A percentile compares a stretch with the other conserved stretches of the same genome.
These are phyloP conservation scores for Amauroascus niger DNA, from an alignment of 2,329 filamentous ascomycete genomes.

Conservation along the genomic window DNA sequence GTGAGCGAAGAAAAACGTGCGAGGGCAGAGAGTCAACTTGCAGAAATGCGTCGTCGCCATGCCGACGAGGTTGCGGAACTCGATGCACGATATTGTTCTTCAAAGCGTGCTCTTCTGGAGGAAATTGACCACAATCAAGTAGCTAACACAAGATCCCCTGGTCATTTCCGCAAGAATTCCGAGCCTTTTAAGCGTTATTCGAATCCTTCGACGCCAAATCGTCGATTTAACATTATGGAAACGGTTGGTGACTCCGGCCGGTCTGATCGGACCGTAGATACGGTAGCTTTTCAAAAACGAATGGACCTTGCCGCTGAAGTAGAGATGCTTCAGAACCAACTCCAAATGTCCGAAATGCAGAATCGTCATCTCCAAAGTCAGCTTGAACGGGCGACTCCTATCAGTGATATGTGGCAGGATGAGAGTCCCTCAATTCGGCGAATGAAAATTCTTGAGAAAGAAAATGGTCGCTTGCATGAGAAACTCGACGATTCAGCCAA, in stretches of 20 bases:
- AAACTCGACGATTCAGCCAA: slow-evolving; percentile 89
- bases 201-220: slow-evolving; percentile 62
- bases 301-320: slow-evolving; percentile 87
- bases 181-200: slow-evolving; percentile 56
- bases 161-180: slow-evolving; percentile 54
- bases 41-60: slow-evolving; percentile 64
- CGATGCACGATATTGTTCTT: slow-evolving; percentile 50
- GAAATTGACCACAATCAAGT: slow-evolving; percentile 81
- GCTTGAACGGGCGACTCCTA: slow-evolving; percentile 58
- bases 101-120: slow-evolving; percentile 67
- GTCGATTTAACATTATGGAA: slow-evolving; percentile 56
- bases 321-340: slow-evolving; percentile 84
- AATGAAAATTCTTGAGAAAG: slow-evolving; percentile 83
- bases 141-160: slow-evolving; percentile 61
- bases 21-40: slow-evolving; percentile 73
- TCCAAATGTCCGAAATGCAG: slow-evolving; percentile 90
- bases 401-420: slow-evolving; percentile 54
- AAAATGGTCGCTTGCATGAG: slow-evolving; percentile 82
- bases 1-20: slow-evolving; percentile 70
- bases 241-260: slow-evolving; percentile 62
- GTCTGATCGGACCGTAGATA: slow-evolving; percentile 78
- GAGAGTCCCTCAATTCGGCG: slow-evolving; percentile 70
- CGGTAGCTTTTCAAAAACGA: slow-evolving; percentile 70
- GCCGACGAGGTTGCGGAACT: slow-evolving; percentile 60
- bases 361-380: slow-evolving; percentile 87